Evolutionary conservation across 139 green algal genomes (phyloP).

Genomic region (Penium margaritaceum): DNA sequence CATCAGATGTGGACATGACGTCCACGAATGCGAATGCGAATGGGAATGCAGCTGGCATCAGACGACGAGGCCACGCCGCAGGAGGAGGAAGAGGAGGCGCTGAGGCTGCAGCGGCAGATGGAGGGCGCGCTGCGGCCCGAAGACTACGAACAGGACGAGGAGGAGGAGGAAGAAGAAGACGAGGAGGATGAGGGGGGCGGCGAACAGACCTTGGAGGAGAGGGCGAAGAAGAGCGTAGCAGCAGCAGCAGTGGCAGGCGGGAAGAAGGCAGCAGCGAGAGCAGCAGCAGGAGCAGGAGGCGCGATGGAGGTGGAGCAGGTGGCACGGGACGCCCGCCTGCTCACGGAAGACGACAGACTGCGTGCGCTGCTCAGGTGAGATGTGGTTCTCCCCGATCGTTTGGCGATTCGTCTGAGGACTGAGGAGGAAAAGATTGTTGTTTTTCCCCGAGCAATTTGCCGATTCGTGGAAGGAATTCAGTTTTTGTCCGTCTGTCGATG

Average conservation of each 20-base stretch:
- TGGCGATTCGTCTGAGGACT: too few species aligned
- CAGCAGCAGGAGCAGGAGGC: neutral
- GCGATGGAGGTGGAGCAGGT: neutral
- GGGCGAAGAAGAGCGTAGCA: neutral
- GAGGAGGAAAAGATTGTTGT: too few species aligned
- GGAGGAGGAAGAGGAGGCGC: conserved; percentile 70
- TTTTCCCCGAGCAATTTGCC: too few species aligned
- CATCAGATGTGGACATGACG: too few species aligned
- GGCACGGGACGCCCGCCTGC: conserved; percentile 10
- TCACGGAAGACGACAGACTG: conserved; percentile 38
- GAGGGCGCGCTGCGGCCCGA: conserved; percentile 47
- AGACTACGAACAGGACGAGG: conserved; percentile 60
- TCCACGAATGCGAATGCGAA: too few species aligned
- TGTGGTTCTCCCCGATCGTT: too few species aligned
- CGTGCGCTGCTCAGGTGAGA: conserved; percentile 48
- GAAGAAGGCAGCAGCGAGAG: neutral
- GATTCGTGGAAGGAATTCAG: too few species aligned
- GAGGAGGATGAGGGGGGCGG: conserved; percentile 39
- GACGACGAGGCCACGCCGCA: conserved; percentile 66
- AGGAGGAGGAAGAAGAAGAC: conserved; percentile 26
- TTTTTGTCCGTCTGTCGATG: too few species aligned
- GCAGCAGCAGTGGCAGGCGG: neutral
- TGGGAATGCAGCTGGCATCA: too few species aligned
- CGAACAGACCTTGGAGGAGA: conserved; percentile 27
- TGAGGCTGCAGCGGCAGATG: conserved; percentile 60